Base-by-base conservation (phyloP, 257 asterid genomes). In the Linaria vulgaris region DNA sequence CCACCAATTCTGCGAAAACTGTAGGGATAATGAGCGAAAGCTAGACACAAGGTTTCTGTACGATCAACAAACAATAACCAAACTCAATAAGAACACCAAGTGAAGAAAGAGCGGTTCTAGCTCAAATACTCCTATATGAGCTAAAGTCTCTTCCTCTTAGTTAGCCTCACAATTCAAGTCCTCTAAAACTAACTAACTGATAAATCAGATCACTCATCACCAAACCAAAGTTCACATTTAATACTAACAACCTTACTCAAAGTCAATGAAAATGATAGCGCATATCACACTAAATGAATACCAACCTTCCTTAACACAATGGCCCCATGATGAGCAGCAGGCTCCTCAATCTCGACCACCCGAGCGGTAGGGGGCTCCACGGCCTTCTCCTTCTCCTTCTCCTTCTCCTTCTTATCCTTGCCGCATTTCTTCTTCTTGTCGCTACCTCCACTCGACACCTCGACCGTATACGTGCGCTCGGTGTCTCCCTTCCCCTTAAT, bases 271-370 rank as follows among this genome's bases (percentile, higher is more conserved):
- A 44, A 5, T 44, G 17, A 44, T 44, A 44, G 9, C 9, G 1
- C 34, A 27, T 27, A 27, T 27, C 6, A 27, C 3, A 27, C 6
- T 27, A 27, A 38, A 13, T 22, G 31, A 38, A 8, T 5, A 69
- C 69, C 41, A 64, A 92, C 99, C 97, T 87, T 87, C 74, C 87
- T 76, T 38, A 87, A 66, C 64, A 94, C 94, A 56, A 87, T 9
- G 58, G 81, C 83, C 1, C 88, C 94, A 57, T 78, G 90, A 72
- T 81, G 78, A 41, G 83, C 58, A 20, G 81, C 64, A 6, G 89
- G 74, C 38, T 82, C 90, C 12, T 80, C 83, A 76, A 94, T 84
- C 82, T 90, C 95, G 63, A 90, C 71, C 50, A 85, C 8, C 59
- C 91, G 87, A 34, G 78, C 61, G 45, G 9, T 11, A 34, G 39